Evolutionary conservation across 2,329 filamentous ascomycete species (phyloP).

Genomic region (Aspergillus ibericus): DNA sequence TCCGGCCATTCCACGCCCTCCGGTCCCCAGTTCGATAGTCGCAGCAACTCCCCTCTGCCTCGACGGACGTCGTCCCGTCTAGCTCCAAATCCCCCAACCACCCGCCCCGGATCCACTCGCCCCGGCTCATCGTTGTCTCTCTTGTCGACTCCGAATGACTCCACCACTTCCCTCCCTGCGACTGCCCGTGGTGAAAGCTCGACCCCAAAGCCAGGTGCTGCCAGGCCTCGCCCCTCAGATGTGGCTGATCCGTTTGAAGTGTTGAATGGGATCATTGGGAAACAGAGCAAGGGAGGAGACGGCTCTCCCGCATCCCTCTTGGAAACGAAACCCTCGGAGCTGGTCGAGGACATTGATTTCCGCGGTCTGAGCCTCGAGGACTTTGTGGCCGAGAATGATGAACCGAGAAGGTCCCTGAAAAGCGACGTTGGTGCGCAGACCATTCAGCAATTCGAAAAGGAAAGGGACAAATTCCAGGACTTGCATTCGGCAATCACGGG

Average conservation of each 20-base stretch:
- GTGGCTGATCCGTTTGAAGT: conserved; percentile 70
- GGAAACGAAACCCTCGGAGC: conserved; percentile 38
- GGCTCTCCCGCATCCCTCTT: not conserved
- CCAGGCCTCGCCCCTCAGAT: conserved; percentile 52
- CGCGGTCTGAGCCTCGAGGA: conserved; percentile 72
- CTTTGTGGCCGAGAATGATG: conserved; percentile 53
- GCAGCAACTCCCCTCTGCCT: conserved; percentile 70
- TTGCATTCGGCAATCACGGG: conserved; percentile 83
- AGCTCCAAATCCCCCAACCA: conserved; percentile 66
- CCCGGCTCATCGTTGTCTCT: conserved; percentile 77
- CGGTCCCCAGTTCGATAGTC: conserved; percentile 60
- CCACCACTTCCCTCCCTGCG: conserved; percentile 71
- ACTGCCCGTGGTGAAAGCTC: conserved; percentile 68
- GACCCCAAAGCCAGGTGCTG: conserved; percentile 60
- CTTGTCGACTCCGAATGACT: conserved; percentile 69
- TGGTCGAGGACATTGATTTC: conserved; percentile 75
- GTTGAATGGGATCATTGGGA: conserved; percentile 61
- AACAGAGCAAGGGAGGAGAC: conserved; percentile 24
- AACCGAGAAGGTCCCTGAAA: conserved; percentile 26
- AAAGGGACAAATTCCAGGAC: conserved; percentile 83
- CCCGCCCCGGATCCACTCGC: conserved; percentile 66
- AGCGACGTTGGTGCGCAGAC: conserved; percentile 56
- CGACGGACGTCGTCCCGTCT: conserved; percentile 67
- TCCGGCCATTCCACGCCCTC: conserved; percentile 68
- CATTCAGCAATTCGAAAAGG: conserved; percentile 73